Evolutionary conservation across 257 asterid species (phyloP), one percentile per base, ranked within the genome.

Genomic region (Linderniella brevidens): DNA sequence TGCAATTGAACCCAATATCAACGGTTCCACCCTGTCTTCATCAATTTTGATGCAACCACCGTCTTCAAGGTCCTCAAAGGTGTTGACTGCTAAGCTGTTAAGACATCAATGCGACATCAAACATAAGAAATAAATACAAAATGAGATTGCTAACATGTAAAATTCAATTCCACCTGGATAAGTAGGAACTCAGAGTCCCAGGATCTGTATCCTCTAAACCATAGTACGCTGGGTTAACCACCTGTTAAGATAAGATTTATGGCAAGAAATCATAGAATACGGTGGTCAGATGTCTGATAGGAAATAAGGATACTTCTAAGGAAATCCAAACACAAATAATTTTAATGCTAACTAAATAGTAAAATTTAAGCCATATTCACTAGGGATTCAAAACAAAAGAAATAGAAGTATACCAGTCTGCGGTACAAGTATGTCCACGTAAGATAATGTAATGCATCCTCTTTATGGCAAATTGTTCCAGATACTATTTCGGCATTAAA

Each of bases 371-470:
- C 32, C 3, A 25, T 2, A 3, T 25, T 25, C 6, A 25, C 10
- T 17, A n/a, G 3, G 5, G 15, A 16, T 19, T 10, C 10, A 46
- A 17, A 16, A 11, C 2, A 17, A 17, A 17, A 8, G 13, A 17
- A 19, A 3, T 4, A 17, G 12, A 44, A 50, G 41, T 69, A 48
- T 84, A 88, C 98, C 95, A 88, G 62, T 88, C 95, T 76, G 41
- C 95, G 90, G 66, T 80, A 88, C 66, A 84, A 70, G 68, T 88
- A 88, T 37, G 98, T 88, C 98, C 98, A 88, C 50, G 95, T 84
- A 70, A 88, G 98, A 71, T 88, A 88, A 71, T 88, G 93, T 64
- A 88, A 53, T 35, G 94, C 98, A 57, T 84, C 98, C 71, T 84
- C 92, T 73, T 78, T 88, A 59, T 80, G 86, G 58, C 75, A 64